Evolutionary conservation across 345 rosid species (phyloP).

Genomic region (Dimocarpus longan): DNA sequence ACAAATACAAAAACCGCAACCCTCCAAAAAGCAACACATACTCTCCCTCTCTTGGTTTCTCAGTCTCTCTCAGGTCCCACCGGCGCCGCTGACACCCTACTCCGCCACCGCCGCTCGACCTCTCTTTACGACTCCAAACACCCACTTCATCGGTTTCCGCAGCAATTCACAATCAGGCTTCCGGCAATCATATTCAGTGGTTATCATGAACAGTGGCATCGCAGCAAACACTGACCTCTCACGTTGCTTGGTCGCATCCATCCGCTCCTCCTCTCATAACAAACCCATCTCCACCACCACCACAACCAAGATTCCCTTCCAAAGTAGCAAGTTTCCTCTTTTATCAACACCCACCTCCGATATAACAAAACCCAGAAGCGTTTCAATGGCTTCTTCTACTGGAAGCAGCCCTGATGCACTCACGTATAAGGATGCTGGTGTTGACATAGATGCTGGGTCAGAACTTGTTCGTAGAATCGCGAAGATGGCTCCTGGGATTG

Average conservation of each 20-base stretch:
- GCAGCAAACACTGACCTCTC: conserved; percentile 25
- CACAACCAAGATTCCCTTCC: conserved; percentile 2
- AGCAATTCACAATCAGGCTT: too few species aligned
- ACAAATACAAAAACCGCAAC: too few species aligned
- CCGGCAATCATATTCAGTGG: too few species aligned
- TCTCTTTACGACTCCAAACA: too few species aligned
- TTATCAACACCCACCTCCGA: background rate
- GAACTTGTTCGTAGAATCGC: conserved; percentile 87
- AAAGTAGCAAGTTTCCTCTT: background rate
- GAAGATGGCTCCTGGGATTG: conserved; percentile 90
- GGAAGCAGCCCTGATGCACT: conserved; percentile 38
- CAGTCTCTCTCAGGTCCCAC: too few species aligned
- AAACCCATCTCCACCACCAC: background rate
- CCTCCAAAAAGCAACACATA: too few species aligned
- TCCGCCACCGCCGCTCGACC: too few species aligned
- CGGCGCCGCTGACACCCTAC: too few species aligned
- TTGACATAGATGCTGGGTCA: conserved; percentile 92
- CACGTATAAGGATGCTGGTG: conserved; percentile 83
- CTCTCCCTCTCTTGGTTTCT: too few species aligned
- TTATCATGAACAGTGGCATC: conserved; percentile 15
- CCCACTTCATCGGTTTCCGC: too few species aligned
- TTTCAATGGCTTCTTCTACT: conserved; percentile 10
- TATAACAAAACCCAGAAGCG: background rate
- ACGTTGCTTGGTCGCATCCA: conserved; percentile 8
- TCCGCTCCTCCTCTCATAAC: background rate